phyloP scores from a whole-genome alignment of 2,329 filamentous ascomycete species.

The Pseudovirgaria hyperparasitica region DNA sequence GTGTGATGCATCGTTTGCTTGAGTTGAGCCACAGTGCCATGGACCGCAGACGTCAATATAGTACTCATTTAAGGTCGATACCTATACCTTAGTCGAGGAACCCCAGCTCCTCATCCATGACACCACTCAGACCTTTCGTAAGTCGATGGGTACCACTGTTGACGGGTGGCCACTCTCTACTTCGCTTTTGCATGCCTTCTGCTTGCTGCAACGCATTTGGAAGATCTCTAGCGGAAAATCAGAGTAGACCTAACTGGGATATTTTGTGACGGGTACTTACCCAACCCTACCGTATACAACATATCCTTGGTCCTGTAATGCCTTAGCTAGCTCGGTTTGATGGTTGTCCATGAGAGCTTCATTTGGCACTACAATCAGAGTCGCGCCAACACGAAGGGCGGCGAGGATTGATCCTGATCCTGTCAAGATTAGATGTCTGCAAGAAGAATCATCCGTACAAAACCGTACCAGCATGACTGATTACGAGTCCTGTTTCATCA shows the following conservation, averaged over 20 bases:
- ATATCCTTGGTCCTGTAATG: constrained; percentile 63
- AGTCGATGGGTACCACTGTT: constrained; percentile 30
- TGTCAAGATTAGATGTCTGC: constrained; percentile 23
- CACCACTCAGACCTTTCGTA: constrained; percentile 32
- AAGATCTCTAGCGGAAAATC: constrained; percentile 28
- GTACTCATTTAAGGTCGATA: no score
- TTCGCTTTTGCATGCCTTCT: constrained; percentile 31
- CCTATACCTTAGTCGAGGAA: constrained; percentile 40
- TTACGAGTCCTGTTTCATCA: constrained; percentile 53
- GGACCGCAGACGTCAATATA: no score
- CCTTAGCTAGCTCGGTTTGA: constrained; percentile 72
- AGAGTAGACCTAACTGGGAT: neutral
- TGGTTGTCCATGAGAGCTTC: constrained; percentile 74
- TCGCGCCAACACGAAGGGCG: constrained; percentile 58
- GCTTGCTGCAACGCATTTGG: constrained; percentile 33
- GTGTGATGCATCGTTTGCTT: no score
- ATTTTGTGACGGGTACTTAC: constrained; percentile 32
- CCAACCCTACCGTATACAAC: constrained; percentile 56
- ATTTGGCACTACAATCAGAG: constrained; percentile 86
- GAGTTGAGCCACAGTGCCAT: no score
- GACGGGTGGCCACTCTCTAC: constrained; percentile 38
- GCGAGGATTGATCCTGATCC: constrained; percentile 85
- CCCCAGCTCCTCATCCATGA: constrained; percentile 47
- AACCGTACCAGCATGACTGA: constrained; percentile 73
- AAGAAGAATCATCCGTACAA: neutral